Base-by-base conservation (phyloP, 352 stramenopile species). In the Plasmopara halstedii region DNA sequence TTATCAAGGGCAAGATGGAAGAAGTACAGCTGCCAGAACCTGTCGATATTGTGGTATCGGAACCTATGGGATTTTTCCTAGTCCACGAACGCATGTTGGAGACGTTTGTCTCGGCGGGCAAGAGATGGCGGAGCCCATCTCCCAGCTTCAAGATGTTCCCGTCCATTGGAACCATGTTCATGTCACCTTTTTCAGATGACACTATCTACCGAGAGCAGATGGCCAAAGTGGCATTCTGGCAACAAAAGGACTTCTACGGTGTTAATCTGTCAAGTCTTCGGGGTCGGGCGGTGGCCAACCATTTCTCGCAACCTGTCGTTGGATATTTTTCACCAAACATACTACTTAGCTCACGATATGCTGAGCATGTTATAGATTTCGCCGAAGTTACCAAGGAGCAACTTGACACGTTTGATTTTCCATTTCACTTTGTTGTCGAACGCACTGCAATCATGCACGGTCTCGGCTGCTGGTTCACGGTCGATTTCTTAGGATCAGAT, bases 11-110 rank as follows among this genome's bases (percentile, higher is more conserved):
- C 35, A 96, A 97, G 48, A 96, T 99, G 50, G 97, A 99, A 68
- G 90, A 98, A 6, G 82, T 99, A 20, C 57, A 95, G 53, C 71
- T 99, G 20, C 93, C 95, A 0, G 90, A 98, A 46, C 82, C 79
- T 42, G 96, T 99, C 5, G 97, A 99, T 64, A 94, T 99, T 43
- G 98, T 99, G 22, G 89, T 99, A 15, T 98, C 90, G 3, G 96
- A 99, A 73, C 97, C 96, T 74, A 99, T 99, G 97, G 97, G 97
- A 18, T 99, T 99, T 70, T 98, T 99, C 60, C 86, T 99, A 19
- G 81, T 99, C 31, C 85, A 98, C 56, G 97, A 99, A 66, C 94
- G 85, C 46, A 99, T 99, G 97, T 81, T 99, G 26, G 96, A 99
- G 73, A 98, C 86, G 22, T 94, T 98, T 36, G 91, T 99, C 20